Evolutionary conservation across 768 basidiomycete species (phyloP).

Genomic region (Agrocybe chaxingu): DNA sequence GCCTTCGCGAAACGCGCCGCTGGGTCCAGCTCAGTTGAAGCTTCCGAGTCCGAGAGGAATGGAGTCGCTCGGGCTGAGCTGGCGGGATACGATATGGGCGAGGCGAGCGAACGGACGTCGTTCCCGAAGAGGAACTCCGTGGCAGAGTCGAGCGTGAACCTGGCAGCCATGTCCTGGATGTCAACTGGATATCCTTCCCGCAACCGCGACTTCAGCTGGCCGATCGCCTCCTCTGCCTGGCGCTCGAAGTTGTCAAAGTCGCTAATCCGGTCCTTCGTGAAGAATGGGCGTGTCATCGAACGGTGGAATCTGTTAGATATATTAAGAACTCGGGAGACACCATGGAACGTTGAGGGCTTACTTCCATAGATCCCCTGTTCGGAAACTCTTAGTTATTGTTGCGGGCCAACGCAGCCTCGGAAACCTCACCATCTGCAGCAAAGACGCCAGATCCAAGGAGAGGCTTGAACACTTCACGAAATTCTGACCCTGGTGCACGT

Average conservation of each 20-base stretch:
- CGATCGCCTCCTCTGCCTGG: slow-evolving; percentile 47
- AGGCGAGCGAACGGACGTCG: slow-evolving; percentile 30
- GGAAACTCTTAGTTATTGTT: too few relatives aligned
- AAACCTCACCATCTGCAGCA: slow-evolving; percentile 1
- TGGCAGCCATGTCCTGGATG: slow-evolving; percentile 48
- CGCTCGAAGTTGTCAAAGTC: slow-evolving; percentile 62
- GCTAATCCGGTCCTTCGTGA: slow-evolving; percentile 53
- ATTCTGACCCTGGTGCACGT: background rate
- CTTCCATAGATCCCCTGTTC: slow-evolving; percentile 59
- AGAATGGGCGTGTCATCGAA: slow-evolving; percentile 67
- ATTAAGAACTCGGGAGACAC: too few relatives aligned
- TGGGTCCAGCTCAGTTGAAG: slow-evolving; percentile 8
- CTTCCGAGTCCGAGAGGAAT: slow-evolving; percentile 1
- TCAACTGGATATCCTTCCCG: slow-evolving; percentile 48
- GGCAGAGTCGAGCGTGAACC: slow-evolving; percentile 62
- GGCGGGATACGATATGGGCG: slow-evolving; percentile 3
- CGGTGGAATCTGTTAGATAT: slow-evolving; percentile 44
- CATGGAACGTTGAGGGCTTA: slow-evolving; percentile 20
- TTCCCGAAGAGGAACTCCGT: slow-evolving; percentile 56
- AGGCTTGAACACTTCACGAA: background rate
- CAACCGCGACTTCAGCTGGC: slow-evolving; percentile 41
- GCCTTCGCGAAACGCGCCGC: slow-evolving; percentile 28
- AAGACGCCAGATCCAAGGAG: slow-evolving; percentile 1
- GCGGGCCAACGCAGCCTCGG: too few relatives aligned
- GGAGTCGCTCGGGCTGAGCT: slow-evolving; percentile 10